Base-by-base conservation (phyloP, 495 filamentous ascomycete genomes). In the Podospora fimiseda region DNA sequence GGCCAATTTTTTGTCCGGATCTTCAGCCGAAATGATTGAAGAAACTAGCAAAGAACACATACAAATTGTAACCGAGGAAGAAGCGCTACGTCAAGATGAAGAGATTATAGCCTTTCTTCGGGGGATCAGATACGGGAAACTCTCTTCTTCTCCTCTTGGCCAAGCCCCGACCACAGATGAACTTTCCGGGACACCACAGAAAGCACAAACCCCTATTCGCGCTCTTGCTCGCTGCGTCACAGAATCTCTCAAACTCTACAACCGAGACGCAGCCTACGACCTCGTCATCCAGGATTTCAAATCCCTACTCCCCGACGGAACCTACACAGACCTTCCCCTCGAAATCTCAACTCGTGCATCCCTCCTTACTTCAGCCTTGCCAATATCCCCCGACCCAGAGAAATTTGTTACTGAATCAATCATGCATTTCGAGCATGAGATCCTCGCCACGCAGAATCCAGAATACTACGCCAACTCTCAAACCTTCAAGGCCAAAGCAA, bases 371-470 rank as follows among this genome's bases (percentile, higher is more conserved):
- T 47, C 44, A 11, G 22, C 23, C 22, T 11, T 33, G 13, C 44
- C 44, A 22, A 13, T 14, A 24, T 20, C 20, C 22, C 20, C 21
- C 9, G 23, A 7, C 9, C 15, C 21, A 4, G 44, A 44, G 5
- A 16, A 19, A 15, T 47, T 47, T 23, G 21, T 20, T 13, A 15
- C 2, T 6, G 44, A 47, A 15, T 21, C 23, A 13, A 24, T 24
- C 3, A 47, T 47, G 44, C 44, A 47, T 9, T 24, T 47, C 19
- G 44, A 47, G 9, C 44, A 47, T 11, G 44, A 47, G 44, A 3
- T 47, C 5, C 9, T 1, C 2, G 2, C 33, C 9, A 11, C 44
- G n/a, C 21, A n/a, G 7, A 13, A 5, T 9, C 20, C 44, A 5
- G 16, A 16, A 23, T 41, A 41, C 39, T 47, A 47, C n/a, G 2